Percentiles rank a stretch among this genome's conserved stretches.
Evolutionary conservation across 1,284 basidiomycete species (phyloP).

Genomic region (Heterobasidion occidentale): DNA sequence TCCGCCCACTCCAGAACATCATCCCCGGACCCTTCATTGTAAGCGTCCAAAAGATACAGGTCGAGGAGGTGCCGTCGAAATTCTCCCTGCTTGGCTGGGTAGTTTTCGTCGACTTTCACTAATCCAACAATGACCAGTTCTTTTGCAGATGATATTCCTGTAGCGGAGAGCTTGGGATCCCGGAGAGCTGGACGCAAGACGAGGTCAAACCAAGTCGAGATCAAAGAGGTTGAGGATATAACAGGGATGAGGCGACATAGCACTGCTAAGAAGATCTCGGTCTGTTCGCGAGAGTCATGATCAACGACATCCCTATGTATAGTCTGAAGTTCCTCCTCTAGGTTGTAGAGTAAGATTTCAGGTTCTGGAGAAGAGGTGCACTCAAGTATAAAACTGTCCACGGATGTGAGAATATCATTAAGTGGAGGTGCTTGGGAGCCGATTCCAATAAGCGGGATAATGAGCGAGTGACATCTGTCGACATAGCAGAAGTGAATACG

Average conservation of each 20-base stretch:
- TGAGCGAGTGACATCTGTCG: conserved; percentile 36
- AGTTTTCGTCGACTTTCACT: conserved; percentile 35
- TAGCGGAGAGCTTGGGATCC: conserved; percentile 55
- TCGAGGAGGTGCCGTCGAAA: conserved; percentile 65
- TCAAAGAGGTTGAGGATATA: conserved; percentile 54
- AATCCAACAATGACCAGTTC: conserved; percentile 60
- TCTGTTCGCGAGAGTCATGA: conserved; percentile 51
- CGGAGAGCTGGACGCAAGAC: conserved; percentile 68
- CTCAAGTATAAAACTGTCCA: conserved; percentile 48
- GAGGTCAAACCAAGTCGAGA: conserved; percentile 73
- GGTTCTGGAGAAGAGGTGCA: conserved; percentile 37
- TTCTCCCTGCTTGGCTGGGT: conserved; percentile 44
- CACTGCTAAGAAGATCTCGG: conserved; percentile 57
- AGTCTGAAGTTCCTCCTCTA: conserved; percentile 61
- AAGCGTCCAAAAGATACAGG: conserved; percentile 66
- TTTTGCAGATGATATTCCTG: conserved; percentile 57
- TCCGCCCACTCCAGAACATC: conserved; percentile 69
- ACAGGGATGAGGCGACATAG: conserved; percentile 55
- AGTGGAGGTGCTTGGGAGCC: conserved; percentile 24
- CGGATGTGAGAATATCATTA: conserved; percentile 35
- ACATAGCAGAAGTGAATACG: conserved; percentile 19
- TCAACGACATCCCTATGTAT: conserved; percentile 57
- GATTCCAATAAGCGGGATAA: conserved; percentile 48
- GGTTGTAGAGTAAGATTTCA: conserved; percentile 33
- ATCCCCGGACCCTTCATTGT: conserved; percentile 61